Base-by-base conservation (phyloP, 1,284 basidiomycete genomes). In the Microbotryum saponariae region DNA sequence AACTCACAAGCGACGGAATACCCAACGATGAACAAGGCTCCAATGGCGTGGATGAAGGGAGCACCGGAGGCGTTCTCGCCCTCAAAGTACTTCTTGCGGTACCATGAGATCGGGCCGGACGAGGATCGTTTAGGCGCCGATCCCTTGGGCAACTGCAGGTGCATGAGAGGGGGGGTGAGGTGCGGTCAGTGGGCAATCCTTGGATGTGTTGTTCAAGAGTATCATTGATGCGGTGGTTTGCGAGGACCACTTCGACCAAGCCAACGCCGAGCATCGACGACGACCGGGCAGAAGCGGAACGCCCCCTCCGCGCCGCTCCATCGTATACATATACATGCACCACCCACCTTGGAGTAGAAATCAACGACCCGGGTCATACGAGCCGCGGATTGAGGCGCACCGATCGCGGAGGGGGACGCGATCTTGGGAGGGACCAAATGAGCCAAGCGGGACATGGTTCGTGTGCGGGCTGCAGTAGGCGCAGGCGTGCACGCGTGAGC, bases 401-500 rank as follows among this genome's bases (percentile, higher is more conserved):
- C 68, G 42, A 72, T 64, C 16, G 72, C 72, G 54, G 69, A 69
- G 29, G 69, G 66, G 21, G 71, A 72, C 25, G 72, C 72, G 60
- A 74, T 72, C 64, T 74, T 74, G 55, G 73, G 73, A 23, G 73
- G 73, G 45, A 74, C 63, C 51, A 74, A 64, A 23, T 63, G 52
- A 31, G 63, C 64, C 46, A 71, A 65, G 52, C 69, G 65, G 52
- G 65, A 65, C 49, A 54, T 44, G 25, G 51, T n/a, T 12, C 6
- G 48, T 44, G 52, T 16, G 52, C 18, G 52, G 18, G 20, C 12
- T 14, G 37, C 9, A 23, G 16, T 12, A 20, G 21, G 37, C 18
- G 18, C 23, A 54, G 52, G 21, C 8, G 51, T 12, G 51, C 23
- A 21, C 10, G 47, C 47, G n/a, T 12, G 21, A 49, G 47, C 25